Evolutionary conservation across 331 rosid species (phyloP).

Genomic region (Cydonia oblonga): DNA sequence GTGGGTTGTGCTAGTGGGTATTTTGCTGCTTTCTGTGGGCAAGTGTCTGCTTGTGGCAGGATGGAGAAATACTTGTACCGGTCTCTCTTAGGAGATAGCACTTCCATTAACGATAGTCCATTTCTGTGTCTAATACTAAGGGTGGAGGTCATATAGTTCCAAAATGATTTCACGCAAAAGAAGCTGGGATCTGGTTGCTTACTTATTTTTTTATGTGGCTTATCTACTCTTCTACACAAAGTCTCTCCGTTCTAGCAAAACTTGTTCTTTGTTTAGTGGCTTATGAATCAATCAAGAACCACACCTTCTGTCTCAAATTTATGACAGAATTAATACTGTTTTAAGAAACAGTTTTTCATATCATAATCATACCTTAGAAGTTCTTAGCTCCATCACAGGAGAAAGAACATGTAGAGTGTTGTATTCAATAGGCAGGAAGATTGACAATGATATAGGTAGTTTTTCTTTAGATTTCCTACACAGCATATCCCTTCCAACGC

Average conservation of each 20-base stretch:
- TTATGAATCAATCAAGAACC: not conserved
- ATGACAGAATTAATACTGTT: not conserved
- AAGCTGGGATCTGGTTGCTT: not conserved
- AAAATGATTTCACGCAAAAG: not conserved
- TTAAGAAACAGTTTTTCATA: not conserved
- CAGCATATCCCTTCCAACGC: not conserved
- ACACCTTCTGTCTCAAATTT: not conserved
- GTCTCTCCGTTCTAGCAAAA: not conserved
- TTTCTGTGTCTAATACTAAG: not conserved
- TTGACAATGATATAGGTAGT: not conserved
- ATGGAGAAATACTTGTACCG: not conserved
- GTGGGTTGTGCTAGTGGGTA: not conserved
- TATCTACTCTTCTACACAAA: not conserved
- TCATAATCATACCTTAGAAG: not conserved
- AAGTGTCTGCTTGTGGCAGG: constrained; percentile 5
- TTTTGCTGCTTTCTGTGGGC: constrained; percentile 1
- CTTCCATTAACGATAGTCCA: not conserved
- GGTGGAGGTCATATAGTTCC: not conserved
- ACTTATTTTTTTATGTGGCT: not conserved
- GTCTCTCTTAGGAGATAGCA: not conserved
- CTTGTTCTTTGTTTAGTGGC: not conserved
- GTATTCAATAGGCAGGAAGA: not conserved
- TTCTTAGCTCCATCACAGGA: not conserved
- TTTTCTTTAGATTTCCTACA: not conserved
- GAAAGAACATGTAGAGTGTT: not conserved